A percentile compares a stretch with the other conserved stretches of the same genome.
phyloP scores from a whole-genome alignment of 2,329 filamentous ascomycete genomes.

The Sarocladium oryzae region DNA sequence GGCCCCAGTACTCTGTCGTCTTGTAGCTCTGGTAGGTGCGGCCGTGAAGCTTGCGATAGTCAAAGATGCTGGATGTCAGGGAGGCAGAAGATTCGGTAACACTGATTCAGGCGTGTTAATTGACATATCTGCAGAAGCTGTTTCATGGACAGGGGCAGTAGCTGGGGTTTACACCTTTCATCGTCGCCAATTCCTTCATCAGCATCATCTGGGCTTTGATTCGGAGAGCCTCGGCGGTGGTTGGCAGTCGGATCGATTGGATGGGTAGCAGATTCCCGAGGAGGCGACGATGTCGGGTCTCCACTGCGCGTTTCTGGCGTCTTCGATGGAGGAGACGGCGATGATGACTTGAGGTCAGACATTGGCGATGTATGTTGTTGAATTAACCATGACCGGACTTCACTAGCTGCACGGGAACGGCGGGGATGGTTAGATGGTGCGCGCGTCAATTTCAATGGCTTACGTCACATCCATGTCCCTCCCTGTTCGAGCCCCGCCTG shows the following conservation, averaged over 20 bases:
- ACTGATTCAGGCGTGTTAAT: not conserved
- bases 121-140: not conserved
- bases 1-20: conserved; percentile 19
- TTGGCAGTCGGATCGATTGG: not conserved
- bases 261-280: not conserved
- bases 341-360: not conserved
- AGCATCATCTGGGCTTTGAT: not conserved
- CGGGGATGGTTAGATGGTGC: not conserved
- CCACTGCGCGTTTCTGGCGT: too few relatives aligned
- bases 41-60: conserved; percentile 23
- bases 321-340: not conserved
- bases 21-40: conserved; percentile 22
- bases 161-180: not conserved
- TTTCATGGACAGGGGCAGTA: not conserved
- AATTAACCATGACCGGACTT: too few relatives aligned
- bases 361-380: too few relatives aligned
- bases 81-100: conserved; percentile 17
- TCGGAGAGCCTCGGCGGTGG: not conserved
- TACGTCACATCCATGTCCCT: too few relatives aligned
- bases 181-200: not conserved
- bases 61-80: conserved; percentile 20
- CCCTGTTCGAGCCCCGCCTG: too few relatives aligned
- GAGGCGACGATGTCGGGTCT: not conserved
- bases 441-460: too few relatives aligned
- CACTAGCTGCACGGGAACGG: not conserved